Percentiles rank a stretch among this genome's conserved stretches.
phyloP scores from a whole-genome alignment of 768 basidiomycete species.

The Termitomyces sp. region DNA sequence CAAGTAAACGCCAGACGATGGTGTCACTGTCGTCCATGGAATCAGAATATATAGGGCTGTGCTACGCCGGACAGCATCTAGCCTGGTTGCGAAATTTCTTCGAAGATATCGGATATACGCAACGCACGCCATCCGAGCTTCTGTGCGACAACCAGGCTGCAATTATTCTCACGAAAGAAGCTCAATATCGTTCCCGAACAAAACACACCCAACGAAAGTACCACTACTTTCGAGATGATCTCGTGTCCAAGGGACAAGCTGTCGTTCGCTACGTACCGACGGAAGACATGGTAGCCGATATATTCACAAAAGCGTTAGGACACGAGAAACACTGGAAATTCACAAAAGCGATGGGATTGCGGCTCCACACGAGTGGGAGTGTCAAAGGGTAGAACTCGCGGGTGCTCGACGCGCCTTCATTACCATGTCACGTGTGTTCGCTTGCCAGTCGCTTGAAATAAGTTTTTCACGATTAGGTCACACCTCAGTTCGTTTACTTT shows the following conservation, averaged over 20 bases:
- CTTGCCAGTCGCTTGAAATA: too few species aligned
- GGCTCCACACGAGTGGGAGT: background rate
- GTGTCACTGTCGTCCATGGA: background rate
- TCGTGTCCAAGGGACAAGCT: background rate
- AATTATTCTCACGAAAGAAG: background rate
- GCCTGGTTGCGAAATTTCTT: background rate
- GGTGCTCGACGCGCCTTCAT: too few species aligned
- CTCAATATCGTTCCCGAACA: background rate
- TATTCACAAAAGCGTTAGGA: background rate
- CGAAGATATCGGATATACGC: background rate
- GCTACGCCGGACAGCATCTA: background rate
- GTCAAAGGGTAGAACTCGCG: background rate
- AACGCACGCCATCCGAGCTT: background rate
- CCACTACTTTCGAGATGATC: background rate
- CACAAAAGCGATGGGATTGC: background rate
- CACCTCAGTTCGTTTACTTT: too few species aligned
- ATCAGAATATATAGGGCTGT: background rate
- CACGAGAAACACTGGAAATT: background rate
- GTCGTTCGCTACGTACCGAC: background rate
- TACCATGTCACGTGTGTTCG: too few species aligned
- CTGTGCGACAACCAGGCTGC: background rate
- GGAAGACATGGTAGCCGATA: background rate
- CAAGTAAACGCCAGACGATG: background rate
- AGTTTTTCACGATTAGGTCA: too few species aligned
- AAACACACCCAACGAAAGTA: background rate